Evolutionary conservation across 2,329 filamentous ascomycete genomes (phyloP).

Genomic region (Periconia digitata): DNA sequence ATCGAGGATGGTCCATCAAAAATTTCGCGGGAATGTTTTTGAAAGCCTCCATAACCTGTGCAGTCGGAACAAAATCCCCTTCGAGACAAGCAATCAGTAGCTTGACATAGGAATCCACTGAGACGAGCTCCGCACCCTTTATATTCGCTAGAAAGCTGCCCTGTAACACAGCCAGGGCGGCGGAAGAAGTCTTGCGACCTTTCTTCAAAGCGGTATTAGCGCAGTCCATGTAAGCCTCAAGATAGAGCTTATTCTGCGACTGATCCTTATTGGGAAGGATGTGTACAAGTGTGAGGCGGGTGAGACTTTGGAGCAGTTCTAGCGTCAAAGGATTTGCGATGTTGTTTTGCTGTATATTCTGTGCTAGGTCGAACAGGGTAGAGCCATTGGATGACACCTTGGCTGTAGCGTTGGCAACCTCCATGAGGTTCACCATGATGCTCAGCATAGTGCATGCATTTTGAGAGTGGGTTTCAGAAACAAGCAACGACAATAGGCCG

Average conservation of each 20-base stretch:
- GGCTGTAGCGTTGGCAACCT: constrained; percentile 38
- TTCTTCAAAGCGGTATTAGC: constrained; percentile 22
- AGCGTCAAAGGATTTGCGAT: constrained; percentile 15
- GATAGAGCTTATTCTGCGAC: constrained; percentile 32
- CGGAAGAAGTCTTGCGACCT: constrained; percentile 20
- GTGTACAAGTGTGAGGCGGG: constrained; percentile 28
- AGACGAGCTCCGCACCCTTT: constrained; percentile 22
- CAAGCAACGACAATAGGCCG: constrained; percentile 22
- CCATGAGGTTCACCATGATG: constrained; percentile 36
- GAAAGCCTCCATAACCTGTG: constrained; percentile 30
- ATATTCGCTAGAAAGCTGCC: constrained; percentile 24
- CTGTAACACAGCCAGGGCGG: constrained; percentile 27
- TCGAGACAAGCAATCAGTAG: constrained; percentile 23
- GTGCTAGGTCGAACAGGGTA: constrained; percentile 29
- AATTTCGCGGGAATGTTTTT: constrained; percentile 23
- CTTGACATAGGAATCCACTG: constrained; percentile 23
- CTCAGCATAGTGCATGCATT: constrained; percentile 19
- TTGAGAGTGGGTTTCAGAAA: constrained; percentile 1
- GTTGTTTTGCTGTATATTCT: constrained; percentile 21
- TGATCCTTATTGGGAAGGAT: constrained; percentile 38
- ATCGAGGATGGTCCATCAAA: constrained; percentile 17
- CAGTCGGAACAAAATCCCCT: constrained; percentile 10
- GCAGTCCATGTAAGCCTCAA: constrained; percentile 28
- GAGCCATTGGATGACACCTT: constrained; percentile 30
- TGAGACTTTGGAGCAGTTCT: constrained; percentile 28